These are phyloP conservation scores for Peronosclerospora sorghi DNA, from an alignment of 352 stramenopile species.

Conservation along the genomic window DNA sequence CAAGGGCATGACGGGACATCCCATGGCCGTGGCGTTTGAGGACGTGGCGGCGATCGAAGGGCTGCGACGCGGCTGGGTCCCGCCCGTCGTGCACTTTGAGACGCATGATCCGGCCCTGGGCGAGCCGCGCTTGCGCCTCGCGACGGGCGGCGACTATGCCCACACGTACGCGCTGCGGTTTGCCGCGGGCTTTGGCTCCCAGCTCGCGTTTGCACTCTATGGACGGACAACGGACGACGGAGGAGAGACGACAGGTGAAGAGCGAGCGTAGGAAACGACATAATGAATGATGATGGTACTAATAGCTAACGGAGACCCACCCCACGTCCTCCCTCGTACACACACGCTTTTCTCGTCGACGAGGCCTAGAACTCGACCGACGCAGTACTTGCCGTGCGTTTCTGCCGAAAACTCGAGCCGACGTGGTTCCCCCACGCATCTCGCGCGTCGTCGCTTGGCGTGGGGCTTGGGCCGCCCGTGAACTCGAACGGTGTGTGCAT, in stretches of 20 bases:
- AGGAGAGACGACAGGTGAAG: no score
- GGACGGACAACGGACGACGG: slow-evolving; percentile 6
- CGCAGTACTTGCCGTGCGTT: slow-evolving; percentile 38
- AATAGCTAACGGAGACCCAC: slow-evolving; percentile 8
- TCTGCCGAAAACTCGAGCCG: slow-evolving; percentile 30
- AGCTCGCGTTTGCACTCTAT: slow-evolving; percentile 95
- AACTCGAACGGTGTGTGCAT: slow-evolving; percentile 22
- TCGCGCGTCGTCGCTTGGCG: slow-evolving; percentile 13
- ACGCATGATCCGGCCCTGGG: slow-evolving; percentile 69
- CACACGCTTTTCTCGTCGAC: no score
- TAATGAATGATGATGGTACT: not conserved
- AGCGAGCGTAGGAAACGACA: no score
- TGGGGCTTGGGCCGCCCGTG: slow-evolving; percentile 20
- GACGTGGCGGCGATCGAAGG: slow-evolving; percentile 91
- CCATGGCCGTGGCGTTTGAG: slow-evolving; percentile 95
- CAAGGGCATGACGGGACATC: slow-evolving; percentile 92
- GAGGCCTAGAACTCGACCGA: slow-evolving; percentile 46
- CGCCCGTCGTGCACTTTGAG: slow-evolving; percentile 88
- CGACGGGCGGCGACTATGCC: slow-evolving; percentile 45
- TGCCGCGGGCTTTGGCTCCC: slow-evolving; percentile 91
- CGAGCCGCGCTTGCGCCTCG: slow-evolving; percentile 36
- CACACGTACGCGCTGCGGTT: slow-evolving; percentile 92
- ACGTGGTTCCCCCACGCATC: slow-evolving; percentile 37
- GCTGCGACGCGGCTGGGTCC: slow-evolving; percentile 74
- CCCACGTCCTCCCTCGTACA: no score